Evolutionary conservation across 768 basidiomycete genomes (phyloP), one percentile per base, ranked within the genome.

Genomic region (Podaxis pistillaris): DNA sequence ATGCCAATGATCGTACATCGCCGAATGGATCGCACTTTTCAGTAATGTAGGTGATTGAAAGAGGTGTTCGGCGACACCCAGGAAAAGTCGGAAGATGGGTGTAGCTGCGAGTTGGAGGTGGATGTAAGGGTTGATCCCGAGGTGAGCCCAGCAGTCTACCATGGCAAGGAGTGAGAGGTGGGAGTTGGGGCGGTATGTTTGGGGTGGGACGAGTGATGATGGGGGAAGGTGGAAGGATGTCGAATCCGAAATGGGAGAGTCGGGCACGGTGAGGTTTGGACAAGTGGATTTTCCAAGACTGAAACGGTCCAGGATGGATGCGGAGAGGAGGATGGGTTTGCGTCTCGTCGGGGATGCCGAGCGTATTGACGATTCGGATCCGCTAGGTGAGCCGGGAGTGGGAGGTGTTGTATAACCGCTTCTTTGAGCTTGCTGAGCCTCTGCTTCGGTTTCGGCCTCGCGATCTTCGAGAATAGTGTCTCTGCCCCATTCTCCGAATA

Each of bases 141-240:
- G 85, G 56, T 85, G 83, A 7, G 93, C 90, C 97, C 97, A 99
- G 69, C 93, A 96, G 75, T 99, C 97, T 19, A 98, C 97, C 95
- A 99, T 98, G 15, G 96, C 95, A 53, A 98, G 85, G 7, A 99
- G 82, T 8, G 93, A 89, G 60, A 98, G 86, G 72, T 99, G 96
- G 0, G 94, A 96, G 72, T 98, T 98, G 7, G 85, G 84, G 7
- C 81, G 76, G 63, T 82, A 80, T 66, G 73, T 60, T 66, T 73
- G 2, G 49, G 76, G 52, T 13, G 83, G 88, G 67, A 87, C 65
- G 65, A 69, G 51, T 70, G 69, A 51, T 30, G 64, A 51, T 40
- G 65, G 15, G 28, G 67, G 56, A 51, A 53, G 22, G 17, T 60
- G 63, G 15, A 19, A 56, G 52, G 63, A 30, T 56, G 67, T 62